Base-by-base conservation (phyloP, 2,329 filamentous ascomycete genomes). In the Dothideomycetidae sp. region DNA sequence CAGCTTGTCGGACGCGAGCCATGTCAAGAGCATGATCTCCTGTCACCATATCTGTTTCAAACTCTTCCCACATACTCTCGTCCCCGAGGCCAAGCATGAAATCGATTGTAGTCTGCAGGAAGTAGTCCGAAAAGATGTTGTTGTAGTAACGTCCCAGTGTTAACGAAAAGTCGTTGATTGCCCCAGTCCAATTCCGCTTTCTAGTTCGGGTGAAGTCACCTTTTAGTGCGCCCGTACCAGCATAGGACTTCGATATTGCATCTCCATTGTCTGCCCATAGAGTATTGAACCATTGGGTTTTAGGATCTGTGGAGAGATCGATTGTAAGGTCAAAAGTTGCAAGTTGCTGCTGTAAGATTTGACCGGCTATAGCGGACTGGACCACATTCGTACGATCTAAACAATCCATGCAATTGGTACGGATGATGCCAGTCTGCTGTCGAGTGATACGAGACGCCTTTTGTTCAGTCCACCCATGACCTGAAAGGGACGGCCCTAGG, bases 351-450 rank as follows among this genome's bases (percentile, higher is more conserved):
- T 94, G 84, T 2, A 98, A 67, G 46, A 83, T 81, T 51, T 79
- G 75, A 51, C 84, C 81, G 4, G 74, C 90, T 53, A 86, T 86
- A 0, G 85, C 90, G 52, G 83, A 93, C 58, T 96, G 88, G 29
- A 86, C 85, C 14, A 98, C 86, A 48, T 96, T 96, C 2, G 90
- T 98, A 14, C 90, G 75, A 55, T 98, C 90, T 7, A 98, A 64
- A 49, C 90, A 98, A 53, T 98, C 90, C 90, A 98, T 96, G 57
- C 90, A 98, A 53, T 98, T 98, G 2, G 85, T 94, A 39, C 90
- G 71, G n/a, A 96, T 56, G 5, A 93, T 73, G 1, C 86, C 86
- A 16, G 63, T 67, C 54, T 94, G 86, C 32, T 53, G 56, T 21
- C 59, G 56, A 13, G 58, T 41, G 2, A 62, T 44, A 14, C 56